These are phyloP conservation scores for Candida freyschussii DNA, from an alignment of 1,139 yeast species.

Conservation along the genomic window DNA sequence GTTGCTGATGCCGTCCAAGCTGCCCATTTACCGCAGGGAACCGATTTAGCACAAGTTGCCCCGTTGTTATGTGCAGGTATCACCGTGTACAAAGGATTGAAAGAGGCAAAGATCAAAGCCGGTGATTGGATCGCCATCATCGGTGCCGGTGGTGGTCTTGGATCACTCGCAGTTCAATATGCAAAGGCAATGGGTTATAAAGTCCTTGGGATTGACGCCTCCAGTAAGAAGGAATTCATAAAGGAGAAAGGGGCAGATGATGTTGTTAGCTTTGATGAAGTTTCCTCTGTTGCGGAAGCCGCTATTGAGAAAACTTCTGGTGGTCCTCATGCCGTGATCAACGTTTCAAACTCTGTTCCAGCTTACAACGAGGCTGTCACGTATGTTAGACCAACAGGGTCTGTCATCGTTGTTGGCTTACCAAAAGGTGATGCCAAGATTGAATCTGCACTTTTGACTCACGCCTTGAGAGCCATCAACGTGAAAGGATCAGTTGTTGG, in stretches of 20 bases:
- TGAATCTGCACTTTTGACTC: slow-evolving; percentile 7
- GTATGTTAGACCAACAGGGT: slow-evolving; percentile 17
- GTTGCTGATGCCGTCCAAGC: slow-evolving; percentile 65
- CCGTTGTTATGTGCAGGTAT: slow-evolving; percentile 47
- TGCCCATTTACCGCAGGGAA: slow-evolving; percentile 51
- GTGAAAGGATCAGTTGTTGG: slow-evolving; percentile 15
- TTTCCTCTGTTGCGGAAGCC: slow-evolving; percentile 7
- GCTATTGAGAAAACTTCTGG: slow-evolving; percentile 8
- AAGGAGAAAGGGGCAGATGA: slow-evolving; percentile 12
- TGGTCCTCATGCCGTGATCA: slow-evolving; percentile 16
- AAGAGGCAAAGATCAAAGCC: slow-evolving; percentile 28
- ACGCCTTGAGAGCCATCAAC: slow-evolving; percentile 11
- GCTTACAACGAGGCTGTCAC: slow-evolving; percentile 14
- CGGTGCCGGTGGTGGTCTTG: slow-evolving; percentile 70
- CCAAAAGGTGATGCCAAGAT: slow-evolving; percentile 13
- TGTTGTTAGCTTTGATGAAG: slow-evolving; percentile 13
- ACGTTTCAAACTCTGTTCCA: slow-evolving; percentile 9
- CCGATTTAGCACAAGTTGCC: slow-evolving; percentile 52
- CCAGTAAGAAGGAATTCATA: slow-evolving; percentile 48
- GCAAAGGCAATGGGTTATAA: slow-evolving; percentile 62
- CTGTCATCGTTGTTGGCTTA: slow-evolving; percentile 13
- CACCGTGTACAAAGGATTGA: slow-evolving; percentile 15
- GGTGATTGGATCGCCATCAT: slow-evolving; percentile 65
- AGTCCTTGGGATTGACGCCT: slow-evolving; percentile 59
- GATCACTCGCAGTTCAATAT: slow-evolving; percentile 59